Evolutionary conservation across 106 monocot species (phyloP).

Genomic region (Vanilla planifolia): DNA sequence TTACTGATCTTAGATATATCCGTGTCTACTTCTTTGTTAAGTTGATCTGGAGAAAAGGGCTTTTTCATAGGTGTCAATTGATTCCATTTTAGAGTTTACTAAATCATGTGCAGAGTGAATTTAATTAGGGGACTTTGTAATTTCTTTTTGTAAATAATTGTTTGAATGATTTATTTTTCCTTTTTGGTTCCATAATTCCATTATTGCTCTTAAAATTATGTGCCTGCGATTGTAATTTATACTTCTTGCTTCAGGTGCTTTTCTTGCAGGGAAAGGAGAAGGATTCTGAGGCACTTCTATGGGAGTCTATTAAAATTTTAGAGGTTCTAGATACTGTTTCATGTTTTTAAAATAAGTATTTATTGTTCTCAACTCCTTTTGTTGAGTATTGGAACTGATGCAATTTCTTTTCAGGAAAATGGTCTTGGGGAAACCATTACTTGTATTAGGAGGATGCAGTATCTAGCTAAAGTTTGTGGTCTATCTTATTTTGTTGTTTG

Average conservation of each 20-base stretch:
- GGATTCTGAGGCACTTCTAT: slow-evolving; percentile 63
- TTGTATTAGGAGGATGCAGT: slow-evolving; percentile 70
- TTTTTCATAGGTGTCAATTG: too few relatives aligned
- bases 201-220: too few relatives aligned
- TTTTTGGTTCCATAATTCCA: too few relatives aligned
- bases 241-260: slow-evolving; percentile 51
- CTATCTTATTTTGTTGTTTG: neutral
- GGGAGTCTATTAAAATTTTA: slow-evolving; percentile 84
- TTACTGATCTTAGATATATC: too few relatives aligned
- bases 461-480: slow-evolving; percentile 58
- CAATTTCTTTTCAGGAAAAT: slow-evolving; percentile 46
- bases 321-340: slow-evolving; percentile 43
- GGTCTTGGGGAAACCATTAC: slow-evolving; percentile 69
- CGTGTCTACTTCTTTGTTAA: too few relatives aligned
- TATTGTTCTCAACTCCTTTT: neutral
- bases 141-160: too few relatives aligned
- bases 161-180: too few relatives aligned
- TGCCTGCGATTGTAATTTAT: too few relatives aligned
- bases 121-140: too few relatives aligned
- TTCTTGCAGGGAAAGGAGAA: slow-evolving; percentile 73
- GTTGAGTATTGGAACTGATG: neutral
- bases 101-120: too few relatives aligned
- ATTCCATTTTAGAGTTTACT: too few relatives aligned
- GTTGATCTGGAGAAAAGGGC: too few relatives aligned
- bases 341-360: slow-evolving; percentile 2